A percentile compares a stretch with the other conserved stretches of the same genome.
These are phyloP conservation scores for Xylariaceae sp. DNA, from an alignment of 2,329 filamentous ascomycete genomes.

Conservation along the genomic window DNA sequence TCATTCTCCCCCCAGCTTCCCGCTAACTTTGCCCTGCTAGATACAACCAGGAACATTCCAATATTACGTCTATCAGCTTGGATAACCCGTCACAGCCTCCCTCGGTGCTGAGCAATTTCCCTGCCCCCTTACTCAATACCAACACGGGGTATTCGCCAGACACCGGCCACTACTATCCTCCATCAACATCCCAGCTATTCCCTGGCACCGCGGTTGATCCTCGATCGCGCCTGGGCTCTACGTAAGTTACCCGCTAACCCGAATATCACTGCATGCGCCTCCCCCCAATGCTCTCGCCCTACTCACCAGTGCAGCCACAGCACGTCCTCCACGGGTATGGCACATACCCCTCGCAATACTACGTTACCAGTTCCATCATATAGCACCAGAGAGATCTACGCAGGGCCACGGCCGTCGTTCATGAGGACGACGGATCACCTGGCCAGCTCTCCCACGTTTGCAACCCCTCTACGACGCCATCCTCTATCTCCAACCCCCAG, in stretches of 20 bases:
- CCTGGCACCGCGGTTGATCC: slow-evolving; percentile 41
- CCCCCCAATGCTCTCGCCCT: slow-evolving; percentile 10
- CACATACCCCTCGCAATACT: slow-evolving; percentile 50
- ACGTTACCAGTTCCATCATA: slow-evolving; percentile 48
- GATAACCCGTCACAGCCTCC: slow-evolving; percentile 47
- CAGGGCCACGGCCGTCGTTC: slow-evolving; percentile 45
- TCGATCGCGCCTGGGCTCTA: slow-evolving; percentile 49
- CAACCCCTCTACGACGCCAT: slow-evolving; percentile 42
- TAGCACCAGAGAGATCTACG: slow-evolving; percentile 50
- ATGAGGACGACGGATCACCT: slow-evolving; percentile 43
- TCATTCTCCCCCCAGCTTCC: slow-evolving; percentile 18
- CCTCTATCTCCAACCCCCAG: slow-evolving; percentile 50
- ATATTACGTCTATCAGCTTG: slow-evolving; percentile 47
- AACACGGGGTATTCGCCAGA: slow-evolving; percentile 47
- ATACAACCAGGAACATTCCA: slow-evolving; percentile 49
- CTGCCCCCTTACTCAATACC: slow-evolving; percentile 42
- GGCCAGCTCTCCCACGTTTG: slow-evolving; percentile 48
- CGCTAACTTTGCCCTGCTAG: slow-evolving; percentile 37
- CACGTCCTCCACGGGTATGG: slow-evolving; percentile 50
- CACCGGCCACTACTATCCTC: slow-evolving; percentile 42
- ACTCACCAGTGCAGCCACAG: slow-evolving; percentile 40
- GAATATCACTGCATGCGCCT: slow-evolving; percentile 5
- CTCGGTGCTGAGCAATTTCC: slow-evolving; percentile 47
- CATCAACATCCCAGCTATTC: slow-evolving; percentile 30
- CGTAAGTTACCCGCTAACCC: slow-evolving; percentile 40